Evolutionary conservation across 1,284 basidiomycete genomes (phyloP).

Genomic region (Kwoniella shivajii): DNA sequence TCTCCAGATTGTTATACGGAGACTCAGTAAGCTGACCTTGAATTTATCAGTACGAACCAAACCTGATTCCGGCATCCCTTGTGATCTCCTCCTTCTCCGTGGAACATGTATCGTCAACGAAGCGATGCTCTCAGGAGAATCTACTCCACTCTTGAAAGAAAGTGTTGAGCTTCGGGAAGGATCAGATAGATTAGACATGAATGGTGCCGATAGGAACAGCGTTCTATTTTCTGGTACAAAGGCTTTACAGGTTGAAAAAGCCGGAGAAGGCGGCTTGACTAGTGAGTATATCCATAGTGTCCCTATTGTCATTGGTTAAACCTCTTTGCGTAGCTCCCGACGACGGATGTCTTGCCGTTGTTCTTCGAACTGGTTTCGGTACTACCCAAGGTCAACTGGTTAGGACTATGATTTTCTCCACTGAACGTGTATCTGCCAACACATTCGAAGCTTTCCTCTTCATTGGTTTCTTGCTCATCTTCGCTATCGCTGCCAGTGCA

Average conservation of each 20-base stretch:
- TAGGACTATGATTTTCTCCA: constrained; percentile 95
- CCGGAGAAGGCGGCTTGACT: constrained; percentile 42
- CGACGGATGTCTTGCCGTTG: constrained; percentile 83
- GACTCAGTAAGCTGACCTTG: too few relatives aligned
- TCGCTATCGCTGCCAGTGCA: constrained; percentile 91
- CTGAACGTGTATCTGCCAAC: constrained; percentile 90
- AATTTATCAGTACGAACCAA: constrained; percentile 64
- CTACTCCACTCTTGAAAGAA: constrained; percentile 91
- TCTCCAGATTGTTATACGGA: too few relatives aligned
- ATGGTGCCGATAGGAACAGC: constrained; percentile 80
- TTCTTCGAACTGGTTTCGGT: constrained; percentile 93
- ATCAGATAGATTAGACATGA: constrained; percentile 75
- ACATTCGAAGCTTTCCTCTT: constrained; percentile 92
- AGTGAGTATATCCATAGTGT: constrained; percentile 32
- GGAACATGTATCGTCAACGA: constrained; percentile 95
- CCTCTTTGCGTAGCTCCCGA: constrained; percentile 65
- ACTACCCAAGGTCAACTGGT: constrained; percentile 94
- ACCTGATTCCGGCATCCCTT: constrained; percentile 82
- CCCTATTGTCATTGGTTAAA: neutral
- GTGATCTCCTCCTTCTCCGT: constrained; percentile 82
- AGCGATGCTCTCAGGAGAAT: constrained; percentile 96
- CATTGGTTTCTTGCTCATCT: constrained; percentile 92
- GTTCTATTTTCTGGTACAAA: constrained; percentile 93
- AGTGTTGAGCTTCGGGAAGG: constrained; percentile 81
- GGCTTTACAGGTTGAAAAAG: constrained; percentile 72